Base-by-base conservation (phyloP, 345 rosid species). In the Theobroma cacao region DNA sequence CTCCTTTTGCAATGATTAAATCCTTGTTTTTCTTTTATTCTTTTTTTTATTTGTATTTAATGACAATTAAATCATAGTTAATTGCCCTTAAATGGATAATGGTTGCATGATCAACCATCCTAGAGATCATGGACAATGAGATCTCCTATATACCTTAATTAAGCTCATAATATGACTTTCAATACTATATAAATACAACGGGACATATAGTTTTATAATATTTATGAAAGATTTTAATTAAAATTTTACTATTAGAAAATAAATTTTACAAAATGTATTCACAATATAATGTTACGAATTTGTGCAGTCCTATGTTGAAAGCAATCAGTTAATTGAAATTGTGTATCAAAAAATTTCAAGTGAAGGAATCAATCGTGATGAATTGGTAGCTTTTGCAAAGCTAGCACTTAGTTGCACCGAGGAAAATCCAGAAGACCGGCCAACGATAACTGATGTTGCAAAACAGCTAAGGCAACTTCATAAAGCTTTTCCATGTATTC, bases 391-490 rank as follows among this genome's bases (percentile, higher is more conserved):
- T 68, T 68, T 43, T 0, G 36, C 55, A 17, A 68, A 68, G 55
- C 26, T 26, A 14, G 73, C 73, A 43, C 73, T 68, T 26, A 3
- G n/a, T 26, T 68, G 55, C 55, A 68, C 73, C 34, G 36, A 45
- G 2, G 55, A 68, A 68, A 45, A 68, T 68, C 53, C 73, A 3
- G 36, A 68, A 13, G 30, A 43, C 15, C 55, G 72, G 7, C 72
- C 72, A 2, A 43, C 26, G 72, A 68, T 68, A 68, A 68, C 72
- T 15, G 73, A 68, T 43, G 36, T 68, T 8, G 73, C 73, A 45
- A 43, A 68, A 68, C 73, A 68, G 55, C 73, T 45, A 24, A 43
- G 73, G 36, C 73, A 45, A 68, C 73, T 68, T 45, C 1, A 26
- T 15, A 24, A 68, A 7, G 36, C 26, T 6, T 43, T n/a, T 68